Conservation (phyloP, 2,329 filamentous ascomycete genomes). For the Arthrobotrys megalospora region DNA sequence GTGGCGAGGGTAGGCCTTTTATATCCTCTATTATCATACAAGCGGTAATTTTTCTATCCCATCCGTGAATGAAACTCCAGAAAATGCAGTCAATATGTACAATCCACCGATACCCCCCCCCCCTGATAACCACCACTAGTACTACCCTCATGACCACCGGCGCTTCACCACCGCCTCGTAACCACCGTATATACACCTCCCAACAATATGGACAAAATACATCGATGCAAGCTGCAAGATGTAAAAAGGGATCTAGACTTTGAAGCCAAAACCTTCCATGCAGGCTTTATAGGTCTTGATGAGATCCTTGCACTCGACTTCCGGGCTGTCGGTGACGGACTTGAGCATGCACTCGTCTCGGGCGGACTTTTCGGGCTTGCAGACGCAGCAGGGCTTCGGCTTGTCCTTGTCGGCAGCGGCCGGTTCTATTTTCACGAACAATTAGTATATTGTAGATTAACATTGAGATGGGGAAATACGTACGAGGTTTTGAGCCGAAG, state of each 20-base stretch:
- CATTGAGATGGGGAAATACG: neutral
- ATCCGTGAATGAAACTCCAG: conserved; percentile 17
- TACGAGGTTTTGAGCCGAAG: conserved; percentile 58
- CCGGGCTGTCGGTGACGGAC: conserved; percentile 84
- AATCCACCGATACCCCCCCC: neutral
- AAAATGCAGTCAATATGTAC: conserved; percentile 27
- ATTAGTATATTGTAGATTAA: neutral
- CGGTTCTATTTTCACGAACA: conserved; percentile 5
- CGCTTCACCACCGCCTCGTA: neutral
- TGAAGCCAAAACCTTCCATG: conserved; percentile 94
- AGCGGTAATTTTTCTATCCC: conserved; percentile 31
- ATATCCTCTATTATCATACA: neutral
- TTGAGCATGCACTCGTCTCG: conserved; percentile 99
- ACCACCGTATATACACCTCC: neutral
- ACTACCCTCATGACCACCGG: too few species aligned
- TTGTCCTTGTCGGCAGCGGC: conserved; percentile 27
- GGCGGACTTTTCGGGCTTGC: conserved; percentile 90
- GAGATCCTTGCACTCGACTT: conserved; percentile 84
- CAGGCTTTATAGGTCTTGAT: conserved; percentile 89
- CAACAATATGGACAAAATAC: neutral
- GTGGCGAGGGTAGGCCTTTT: too few species aligned
- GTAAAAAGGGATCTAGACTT: conserved; percentile 65
- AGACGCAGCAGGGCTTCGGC: conserved; percentile 91
- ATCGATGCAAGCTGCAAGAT: neutral
- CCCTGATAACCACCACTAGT: neutral